Evolutionary conservation across 2,329 filamentous ascomycete species (phyloP), one percentile per base, ranked within the genome.

Genomic region (Albophoma yamanashiensis): DNA sequence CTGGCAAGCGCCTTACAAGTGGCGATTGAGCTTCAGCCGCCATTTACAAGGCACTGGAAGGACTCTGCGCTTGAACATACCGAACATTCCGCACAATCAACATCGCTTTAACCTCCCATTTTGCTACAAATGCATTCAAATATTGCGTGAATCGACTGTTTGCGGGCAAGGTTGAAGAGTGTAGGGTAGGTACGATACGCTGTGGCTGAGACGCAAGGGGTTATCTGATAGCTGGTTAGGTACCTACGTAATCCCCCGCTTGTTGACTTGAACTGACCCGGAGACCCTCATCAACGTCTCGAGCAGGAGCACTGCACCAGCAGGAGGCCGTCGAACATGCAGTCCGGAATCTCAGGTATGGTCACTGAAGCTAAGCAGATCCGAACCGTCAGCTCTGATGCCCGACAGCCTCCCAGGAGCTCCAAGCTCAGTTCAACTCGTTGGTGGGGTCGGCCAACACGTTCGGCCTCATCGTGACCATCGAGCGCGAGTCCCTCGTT

Each of bases 311-410:
- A 42, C 20, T 39, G 36, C 25, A 22, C 22, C 42, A n/a, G 45
- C 39, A 56, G 60, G 42, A 62, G 60, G 43, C 59, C 38, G 55
- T 50, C 31, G 27, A 72, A 62, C 58, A 91, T 91, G 89, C 88
- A 92, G 79, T 91, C 89, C 42, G 88, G 89, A 74, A 91, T 91
- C 67, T 84, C 87, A 75, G 88, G 88, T 88, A 79, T 57, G 69
- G 56, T 15, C 22, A 53, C 31, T 4, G 38, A 34, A 11, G 50
- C 52, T 59, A 36, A 25, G 15, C 22, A 47, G 43, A 47, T 5
- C 8, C 9, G 34, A 45, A 36, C 52, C n/a, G 52, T 8, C 38
- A 34, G 57, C 47, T 25, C 55, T 50, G 40, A 61, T 57, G 22
- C 12, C 47, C 52, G 5, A 56, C 70, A 90, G 91, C 88, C 65